Conservation (phyloP, 2,329 filamentous ascomycete species). For the Venturia effusa region DNA sequence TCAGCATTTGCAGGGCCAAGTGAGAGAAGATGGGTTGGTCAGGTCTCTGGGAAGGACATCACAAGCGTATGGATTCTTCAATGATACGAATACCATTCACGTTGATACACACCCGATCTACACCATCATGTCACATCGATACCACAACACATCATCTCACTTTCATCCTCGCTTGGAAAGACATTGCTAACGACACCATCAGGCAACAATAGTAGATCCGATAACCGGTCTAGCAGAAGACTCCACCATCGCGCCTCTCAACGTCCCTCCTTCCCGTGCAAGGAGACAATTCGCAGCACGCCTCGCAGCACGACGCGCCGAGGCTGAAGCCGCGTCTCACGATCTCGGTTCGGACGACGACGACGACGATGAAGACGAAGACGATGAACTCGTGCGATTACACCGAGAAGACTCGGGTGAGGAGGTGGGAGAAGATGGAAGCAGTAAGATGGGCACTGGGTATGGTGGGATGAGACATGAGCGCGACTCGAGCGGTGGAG, state of each 20-base stretch:
- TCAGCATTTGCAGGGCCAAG: background rate
- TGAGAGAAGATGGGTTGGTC: background rate
- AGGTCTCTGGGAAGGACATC: background rate
- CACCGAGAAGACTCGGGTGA: background rate
- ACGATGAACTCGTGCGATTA: background rate
- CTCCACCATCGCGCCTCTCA: constrained; percentile 62
- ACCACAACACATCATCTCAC: background rate
- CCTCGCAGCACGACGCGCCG: constrained; percentile 42
- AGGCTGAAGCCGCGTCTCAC: constrained; percentile 2
- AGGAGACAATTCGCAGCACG: constrained; percentile 83
- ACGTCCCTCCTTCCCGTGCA: constrained; percentile 76
- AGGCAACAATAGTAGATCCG: background rate
- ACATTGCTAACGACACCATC: constrained; percentile 27
- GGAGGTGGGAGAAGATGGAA: too few relatives aligned
- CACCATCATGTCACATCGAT: background rate
- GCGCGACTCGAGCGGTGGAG: background rate
- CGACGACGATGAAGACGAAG: constrained; percentile 5
- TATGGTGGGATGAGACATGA: background rate
- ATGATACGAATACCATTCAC: background rate
- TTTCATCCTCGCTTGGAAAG: background rate
- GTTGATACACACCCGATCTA: background rate
- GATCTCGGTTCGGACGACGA: background rate
- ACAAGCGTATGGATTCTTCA: too few relatives aligned
- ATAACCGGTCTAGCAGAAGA: constrained; percentile 32
- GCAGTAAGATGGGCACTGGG: background rate